A percentile compares a stretch with the other conserved stretches of the same genome.
Conservation (phyloP, 2,329 filamentous ascomycete species). For the Alternaria hordeiaustralica region DNA sequence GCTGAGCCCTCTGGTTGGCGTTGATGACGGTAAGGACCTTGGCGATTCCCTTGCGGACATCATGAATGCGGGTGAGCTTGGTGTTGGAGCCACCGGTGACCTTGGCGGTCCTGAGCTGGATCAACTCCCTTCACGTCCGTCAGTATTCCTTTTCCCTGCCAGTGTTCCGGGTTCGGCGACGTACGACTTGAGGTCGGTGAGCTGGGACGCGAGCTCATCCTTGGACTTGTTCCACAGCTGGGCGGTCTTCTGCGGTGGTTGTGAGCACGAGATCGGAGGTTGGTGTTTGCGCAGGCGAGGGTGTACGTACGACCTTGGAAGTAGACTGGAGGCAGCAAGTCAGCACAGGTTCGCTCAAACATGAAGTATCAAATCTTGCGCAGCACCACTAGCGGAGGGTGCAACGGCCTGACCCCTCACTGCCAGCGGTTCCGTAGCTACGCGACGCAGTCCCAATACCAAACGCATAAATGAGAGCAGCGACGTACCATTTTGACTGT, state of each 20-base stretch:
- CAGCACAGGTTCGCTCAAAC: constrained; percentile 30
- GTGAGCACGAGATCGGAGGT: constrained; percentile 46
- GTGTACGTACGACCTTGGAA: constrained; percentile 65
- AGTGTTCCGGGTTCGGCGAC: constrained; percentile 24
- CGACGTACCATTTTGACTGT: constrained; percentile 49
- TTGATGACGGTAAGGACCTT: constrained; percentile 99
- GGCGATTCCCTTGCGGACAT: constrained; percentile 99
- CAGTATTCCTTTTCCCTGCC: constrained; percentile 30
- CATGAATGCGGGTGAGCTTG: constrained; percentile 84
- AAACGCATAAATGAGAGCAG: constrained; percentile 21
- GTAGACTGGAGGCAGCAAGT: constrained; percentile 59
- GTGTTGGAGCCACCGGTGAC: constrained; percentile 88
- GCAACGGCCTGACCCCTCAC: constrained; percentile 21
- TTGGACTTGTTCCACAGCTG: constrained; percentile 99
- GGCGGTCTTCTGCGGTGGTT: constrained; percentile 71
- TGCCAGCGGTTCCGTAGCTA: constrained; percentile 8
- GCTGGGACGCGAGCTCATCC: constrained; percentile 88
- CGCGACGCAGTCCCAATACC: constrained; percentile 16
- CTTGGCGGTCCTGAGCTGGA: constrained; percentile 97
- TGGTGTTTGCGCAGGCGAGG: constrained; percentile 18
- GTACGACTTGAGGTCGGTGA: constrained; percentile 48
- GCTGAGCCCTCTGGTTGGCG: constrained; percentile 97
- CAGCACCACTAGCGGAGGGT: constrained; percentile 24
- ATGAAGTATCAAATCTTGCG: constrained; percentile 27
- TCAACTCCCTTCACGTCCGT: constrained; percentile 70